Percentiles rank a stretch among this genome's conserved stretches.
These are phyloP conservation scores for Ambrosiella xylebori DNA, from an alignment of 2,329 filamentous ascomycete species.

Conservation along the genomic window DNA sequence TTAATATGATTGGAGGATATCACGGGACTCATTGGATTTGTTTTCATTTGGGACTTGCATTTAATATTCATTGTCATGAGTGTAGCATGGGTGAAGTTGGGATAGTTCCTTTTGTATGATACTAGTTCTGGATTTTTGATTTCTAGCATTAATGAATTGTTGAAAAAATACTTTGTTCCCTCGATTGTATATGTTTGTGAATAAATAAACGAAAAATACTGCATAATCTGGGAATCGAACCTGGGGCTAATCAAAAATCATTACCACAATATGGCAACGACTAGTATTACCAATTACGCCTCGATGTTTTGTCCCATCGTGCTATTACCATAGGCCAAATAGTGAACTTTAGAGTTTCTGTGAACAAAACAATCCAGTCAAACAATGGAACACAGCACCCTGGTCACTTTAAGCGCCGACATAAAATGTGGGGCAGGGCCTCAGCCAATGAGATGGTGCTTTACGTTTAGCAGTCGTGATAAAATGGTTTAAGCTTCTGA, in stretches of 20 bases:
- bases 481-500: too few species aligned
- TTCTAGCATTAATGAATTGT: not conserved
- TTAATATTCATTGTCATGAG: not conserved
- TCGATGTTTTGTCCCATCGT: too few species aligned
- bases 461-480: too few species aligned
- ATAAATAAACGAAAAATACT: not conserved
- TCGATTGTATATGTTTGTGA: not conserved
- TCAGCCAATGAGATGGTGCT: too few species aligned
- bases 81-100: not conserved
- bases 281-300: not conserved
- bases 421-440: too few species aligned
- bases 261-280: not conserved
- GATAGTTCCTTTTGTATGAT: not conserved
- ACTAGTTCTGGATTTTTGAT: not conserved
- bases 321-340: too few species aligned
- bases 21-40: not conserved
- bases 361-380: too few species aligned
- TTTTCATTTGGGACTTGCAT: too few species aligned
- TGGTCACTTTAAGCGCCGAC: too few species aligned
- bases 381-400: too few species aligned
- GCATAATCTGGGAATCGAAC: not conserved
- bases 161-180: not conserved
- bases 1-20: not conserved
- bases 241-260: not conserved
- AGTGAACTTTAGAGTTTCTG: too few species aligned